These are phyloP conservation scores for Biscutella laevigata DNA, from an alignment of 441 rosid species.

Conservation along the genomic window DNA sequence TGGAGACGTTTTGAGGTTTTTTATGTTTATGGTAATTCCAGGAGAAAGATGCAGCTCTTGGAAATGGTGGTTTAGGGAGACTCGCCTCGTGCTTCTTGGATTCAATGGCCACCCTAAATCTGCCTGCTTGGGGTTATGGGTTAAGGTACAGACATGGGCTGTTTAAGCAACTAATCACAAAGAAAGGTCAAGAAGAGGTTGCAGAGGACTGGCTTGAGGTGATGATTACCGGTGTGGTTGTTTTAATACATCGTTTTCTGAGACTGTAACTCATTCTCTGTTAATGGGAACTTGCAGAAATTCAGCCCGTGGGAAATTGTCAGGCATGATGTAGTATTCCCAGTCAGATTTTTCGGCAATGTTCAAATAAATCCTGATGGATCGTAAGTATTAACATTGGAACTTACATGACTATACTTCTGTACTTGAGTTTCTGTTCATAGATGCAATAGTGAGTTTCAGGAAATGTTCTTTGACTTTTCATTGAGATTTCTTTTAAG, in stretches of 20 bases:
- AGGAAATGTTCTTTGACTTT: neutral
- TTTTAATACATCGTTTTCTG: slow-evolving; percentile 8
- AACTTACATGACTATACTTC: slow-evolving; percentile 6
- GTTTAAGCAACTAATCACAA: slow-evolving; percentile 77
- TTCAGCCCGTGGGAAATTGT: slow-evolving; percentile 99
- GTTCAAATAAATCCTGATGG: slow-evolving; percentile 75
- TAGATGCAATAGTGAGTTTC: neutral
- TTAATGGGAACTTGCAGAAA: slow-evolving; percentile 54
- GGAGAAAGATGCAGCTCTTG: slow-evolving; percentile 99
- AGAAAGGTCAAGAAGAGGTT: slow-evolving; percentile 87
- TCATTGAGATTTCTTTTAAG: slow-evolving; percentile 5
- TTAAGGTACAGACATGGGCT: slow-evolving; percentile 90
- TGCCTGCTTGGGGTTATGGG: slow-evolving; percentile 99
- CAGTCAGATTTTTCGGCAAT: slow-evolving; percentile 79
- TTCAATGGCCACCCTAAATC: slow-evolving; percentile 90
- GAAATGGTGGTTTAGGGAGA: slow-evolving; percentile 98
- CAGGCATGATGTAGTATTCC: slow-evolving; percentile 81
- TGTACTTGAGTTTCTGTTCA: neutral
- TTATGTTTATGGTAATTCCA: slow-evolving; percentile 21
- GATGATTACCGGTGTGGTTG: slow-evolving; percentile 3
- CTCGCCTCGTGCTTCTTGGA: slow-evolving; percentile 97
- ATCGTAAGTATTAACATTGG: slow-evolving; percentile 46
- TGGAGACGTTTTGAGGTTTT: slow-evolving; percentile 12
- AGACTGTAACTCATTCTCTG: slow-evolving; percentile 20
- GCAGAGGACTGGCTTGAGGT: slow-evolving; percentile 99